Percentiles rank a stretch among this genome's conserved stretches.
Evolutionary conservation across 257 asterid species (phyloP).

Genomic region (Datura wrightii): DNA sequence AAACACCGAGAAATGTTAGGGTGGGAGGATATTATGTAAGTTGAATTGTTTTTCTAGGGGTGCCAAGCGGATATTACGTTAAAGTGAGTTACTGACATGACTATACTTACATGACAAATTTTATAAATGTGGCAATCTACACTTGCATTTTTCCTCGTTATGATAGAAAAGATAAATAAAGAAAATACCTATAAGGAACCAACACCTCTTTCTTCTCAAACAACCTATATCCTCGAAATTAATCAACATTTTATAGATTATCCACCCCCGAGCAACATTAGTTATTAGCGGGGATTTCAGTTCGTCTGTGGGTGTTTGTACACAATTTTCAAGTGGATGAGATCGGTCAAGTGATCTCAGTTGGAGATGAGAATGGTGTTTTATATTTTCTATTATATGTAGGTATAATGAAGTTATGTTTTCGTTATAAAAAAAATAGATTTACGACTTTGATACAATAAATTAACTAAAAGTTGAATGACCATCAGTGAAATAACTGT

Average conservation of each 20-base stretch:
- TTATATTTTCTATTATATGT: neutral
- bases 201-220: neutral
- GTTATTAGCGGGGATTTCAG: neutral
- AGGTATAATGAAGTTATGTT: neutral
- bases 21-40: neutral
- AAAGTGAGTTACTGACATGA: neutral
- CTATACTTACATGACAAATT: neutral
- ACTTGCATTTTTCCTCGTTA: neutral
- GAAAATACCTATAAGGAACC: neutral
- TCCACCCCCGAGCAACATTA: neutral
- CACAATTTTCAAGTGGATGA: neutral
- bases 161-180: neutral
- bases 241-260: neutral
- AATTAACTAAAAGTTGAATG: neutral
- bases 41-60: neutral
- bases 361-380: neutral
- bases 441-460: neutral
- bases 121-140: neutral
- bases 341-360: neutral
- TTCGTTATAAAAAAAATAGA: neutral
- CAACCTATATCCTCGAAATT: neutral
- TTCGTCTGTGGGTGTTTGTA: too few species aligned
- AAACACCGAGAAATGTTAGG: neutral
- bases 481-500: neutral
- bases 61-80: neutral